Percentiles rank a stretch among this genome's conserved stretches.
Conservation (phyloP, 192 early-diverging fungal genomes). For the Piromyces finnis region DNA sequence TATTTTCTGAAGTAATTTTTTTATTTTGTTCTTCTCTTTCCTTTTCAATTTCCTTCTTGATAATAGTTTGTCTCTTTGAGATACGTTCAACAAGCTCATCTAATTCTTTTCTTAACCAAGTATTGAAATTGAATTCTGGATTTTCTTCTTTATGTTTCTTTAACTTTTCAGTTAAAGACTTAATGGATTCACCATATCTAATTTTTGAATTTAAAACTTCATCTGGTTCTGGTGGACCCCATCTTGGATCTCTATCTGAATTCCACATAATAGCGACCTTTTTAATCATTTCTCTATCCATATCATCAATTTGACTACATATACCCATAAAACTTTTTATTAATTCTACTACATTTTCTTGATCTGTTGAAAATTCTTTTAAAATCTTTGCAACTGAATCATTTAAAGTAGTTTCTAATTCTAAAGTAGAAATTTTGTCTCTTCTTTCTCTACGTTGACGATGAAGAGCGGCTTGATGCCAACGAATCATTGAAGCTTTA, state of each 20-base stretch:
- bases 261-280: neutral
- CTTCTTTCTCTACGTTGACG: constrained; percentile 59
- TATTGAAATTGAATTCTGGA: constrained; percentile 1
- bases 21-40: constrained; percentile 39
- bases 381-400: neutral
- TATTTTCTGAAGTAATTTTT: constrained; percentile 50
- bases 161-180: neutral
- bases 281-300: constrained; percentile 11
- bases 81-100: constrained; percentile 1
- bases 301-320: constrained; percentile 17
- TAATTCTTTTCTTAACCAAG: neutral
- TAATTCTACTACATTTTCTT: constrained; percentile 20
- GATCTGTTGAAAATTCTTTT: constrained; percentile 4
- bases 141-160: constrained; percentile 2
- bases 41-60: constrained; percentile 28
- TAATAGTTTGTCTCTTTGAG: constrained; percentile 2
- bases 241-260: neutral
- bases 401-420: constrained; percentile 1
- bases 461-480: constrained; percentile 81
- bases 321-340: neutral
- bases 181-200: constrained; percentile 6
- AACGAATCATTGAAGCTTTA: constrained; percentile 67
- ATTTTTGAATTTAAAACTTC: constrained; percentile 10
- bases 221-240: neutral
- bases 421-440: constrained; percentile 29